A percentile compares a stretch with the other conserved stretches of the same genome.
Conservation (phyloP, 2,329 filamentous ascomycete species). For the Trichoderma afroharzianum region DNA sequence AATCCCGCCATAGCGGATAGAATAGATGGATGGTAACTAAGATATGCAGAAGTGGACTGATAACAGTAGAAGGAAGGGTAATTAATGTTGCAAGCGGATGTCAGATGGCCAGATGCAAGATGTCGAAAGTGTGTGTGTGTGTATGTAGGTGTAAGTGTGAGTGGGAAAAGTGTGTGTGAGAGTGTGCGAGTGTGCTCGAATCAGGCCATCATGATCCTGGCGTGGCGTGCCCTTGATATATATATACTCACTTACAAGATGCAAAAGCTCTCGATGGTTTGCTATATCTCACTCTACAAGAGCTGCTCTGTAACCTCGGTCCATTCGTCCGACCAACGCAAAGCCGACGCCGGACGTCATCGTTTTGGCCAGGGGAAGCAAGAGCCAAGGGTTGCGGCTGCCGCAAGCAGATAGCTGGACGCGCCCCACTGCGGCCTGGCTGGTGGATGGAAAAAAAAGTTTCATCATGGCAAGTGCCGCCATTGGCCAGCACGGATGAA, state of each 20-base stretch:
- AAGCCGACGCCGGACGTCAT: slow-evolving; percentile 10
- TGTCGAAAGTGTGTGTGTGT: neutral
- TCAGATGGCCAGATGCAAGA: neutral
- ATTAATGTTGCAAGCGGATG: neutral
- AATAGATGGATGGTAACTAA: neutral
- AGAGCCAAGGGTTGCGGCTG: neutral
- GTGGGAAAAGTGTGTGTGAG: neutral
- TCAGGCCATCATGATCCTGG: slow-evolving; percentile 1
- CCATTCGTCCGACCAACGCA: slow-evolving; percentile 7
- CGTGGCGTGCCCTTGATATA: slow-evolving; percentile 9
- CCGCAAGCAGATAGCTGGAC: neutral
- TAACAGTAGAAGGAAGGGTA: neutral
- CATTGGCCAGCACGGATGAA: slow-evolving; percentile 9
- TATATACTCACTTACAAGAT: slow-evolving; percentile 1
- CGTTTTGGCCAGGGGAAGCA: neutral
- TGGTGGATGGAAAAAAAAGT: neutral
- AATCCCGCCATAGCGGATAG: neutral
- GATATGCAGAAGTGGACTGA: neutral
- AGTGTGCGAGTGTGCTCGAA: slow-evolving; percentile 11
- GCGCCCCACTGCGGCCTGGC: slow-evolving; percentile 4
- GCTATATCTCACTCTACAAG: neutral
- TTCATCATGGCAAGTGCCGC: neutral
- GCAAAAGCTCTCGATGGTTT: neutral
- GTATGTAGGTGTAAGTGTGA: neutral
- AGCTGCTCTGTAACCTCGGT: slow-evolving; percentile 13